Conservation (phyloP, 768 basidiomycete genomes). For the Paxillus rubicundulus region DNA sequence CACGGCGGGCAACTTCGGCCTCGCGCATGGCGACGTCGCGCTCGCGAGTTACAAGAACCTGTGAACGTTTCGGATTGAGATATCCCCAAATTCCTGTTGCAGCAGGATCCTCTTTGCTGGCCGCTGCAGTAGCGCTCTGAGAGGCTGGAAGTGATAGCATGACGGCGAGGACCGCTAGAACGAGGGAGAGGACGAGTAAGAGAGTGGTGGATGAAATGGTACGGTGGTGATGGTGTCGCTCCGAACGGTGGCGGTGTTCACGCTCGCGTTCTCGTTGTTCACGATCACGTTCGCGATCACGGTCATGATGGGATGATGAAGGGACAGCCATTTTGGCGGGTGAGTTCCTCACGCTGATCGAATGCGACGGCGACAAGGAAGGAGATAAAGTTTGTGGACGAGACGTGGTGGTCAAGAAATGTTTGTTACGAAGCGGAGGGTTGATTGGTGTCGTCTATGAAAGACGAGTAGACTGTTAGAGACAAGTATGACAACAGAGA, state of each 20-base stretch:
- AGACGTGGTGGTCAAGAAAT: conserved; percentile 56
- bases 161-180: conserved; percentile 84
- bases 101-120: conserved; percentile 36
- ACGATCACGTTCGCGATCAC: conserved; percentile 55
- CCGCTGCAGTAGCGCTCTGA: conserved; percentile 30
- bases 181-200: conserved; percentile 79
- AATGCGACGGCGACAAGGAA: conserved; percentile 74
- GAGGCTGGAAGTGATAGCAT: conserved; percentile 82
- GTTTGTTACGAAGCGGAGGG: not conserved
- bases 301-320: conserved; percentile 73
- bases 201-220: conserved; percentile 90
- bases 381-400: conserved; percentile 58
- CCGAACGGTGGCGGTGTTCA: conserved; percentile 55
- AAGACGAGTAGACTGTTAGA: conserved; percentile 17
- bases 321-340: conserved; percentile 75
- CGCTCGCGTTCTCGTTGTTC: conserved; percentile 49
- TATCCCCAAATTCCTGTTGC: conserved; percentile 64
- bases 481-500: conserved; percentile 12
- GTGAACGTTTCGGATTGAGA: conserved; percentile 79
- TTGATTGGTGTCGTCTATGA: conserved; percentile 12
- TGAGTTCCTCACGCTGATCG: conserved; percentile 52
- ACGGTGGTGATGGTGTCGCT: conserved; percentile 73
- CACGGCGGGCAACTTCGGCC: conserved; percentile 85
- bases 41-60: conserved; percentile 77
- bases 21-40: conserved; percentile 78